These are phyloP conservation scores for Aspergillus tubingensis DNA, from an alignment of 2,329 filamentous ascomycete species.

Conservation along the genomic window DNA sequence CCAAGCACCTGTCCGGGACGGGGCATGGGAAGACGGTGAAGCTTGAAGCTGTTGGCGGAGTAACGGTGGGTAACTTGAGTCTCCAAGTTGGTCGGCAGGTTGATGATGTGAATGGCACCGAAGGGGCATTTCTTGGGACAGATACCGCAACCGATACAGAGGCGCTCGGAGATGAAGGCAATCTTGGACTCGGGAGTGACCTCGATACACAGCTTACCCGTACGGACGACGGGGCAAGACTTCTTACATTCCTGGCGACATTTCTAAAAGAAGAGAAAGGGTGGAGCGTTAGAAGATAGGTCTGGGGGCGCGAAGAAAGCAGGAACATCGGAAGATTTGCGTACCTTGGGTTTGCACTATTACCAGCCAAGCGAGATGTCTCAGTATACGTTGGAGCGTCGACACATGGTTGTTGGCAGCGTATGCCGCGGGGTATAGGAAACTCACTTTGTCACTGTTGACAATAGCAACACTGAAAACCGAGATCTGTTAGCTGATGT, in stretches of 20 bases:
- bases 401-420: constrained; percentile 42
- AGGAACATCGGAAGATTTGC: constrained; percentile 15
- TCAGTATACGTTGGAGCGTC: constrained; percentile 35
- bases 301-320: neutral
- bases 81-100: constrained; percentile 98
- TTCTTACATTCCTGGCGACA: constrained; percentile 99
- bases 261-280: constrained; percentile 61
- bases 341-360: constrained; percentile 85
- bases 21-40: constrained; percentile 94
- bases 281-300: constrained; percentile 29
- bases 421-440: constrained; percentile 36
- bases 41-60: constrained; percentile 99
- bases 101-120: constrained; percentile 99
- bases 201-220: constrained; percentile 97
- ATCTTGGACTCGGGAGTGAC: constrained; percentile 85
- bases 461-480: constrained; percentile 88
- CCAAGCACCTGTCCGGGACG: constrained; percentile 93
- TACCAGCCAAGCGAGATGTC: constrained; percentile 17
- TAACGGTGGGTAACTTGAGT: constrained; percentile 98
- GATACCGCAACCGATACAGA: constrained; percentile 98
- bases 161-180: constrained; percentile 93
- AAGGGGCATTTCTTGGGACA: constrained; percentile 99
- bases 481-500: constrained; percentile 21
- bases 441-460: constrained; percentile 88
- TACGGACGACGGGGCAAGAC: constrained; percentile 94